Base-by-base conservation (phyloP, 1,284 basidiomycete genomes). In the Cutaneotrichosporon mucoides region DNA sequence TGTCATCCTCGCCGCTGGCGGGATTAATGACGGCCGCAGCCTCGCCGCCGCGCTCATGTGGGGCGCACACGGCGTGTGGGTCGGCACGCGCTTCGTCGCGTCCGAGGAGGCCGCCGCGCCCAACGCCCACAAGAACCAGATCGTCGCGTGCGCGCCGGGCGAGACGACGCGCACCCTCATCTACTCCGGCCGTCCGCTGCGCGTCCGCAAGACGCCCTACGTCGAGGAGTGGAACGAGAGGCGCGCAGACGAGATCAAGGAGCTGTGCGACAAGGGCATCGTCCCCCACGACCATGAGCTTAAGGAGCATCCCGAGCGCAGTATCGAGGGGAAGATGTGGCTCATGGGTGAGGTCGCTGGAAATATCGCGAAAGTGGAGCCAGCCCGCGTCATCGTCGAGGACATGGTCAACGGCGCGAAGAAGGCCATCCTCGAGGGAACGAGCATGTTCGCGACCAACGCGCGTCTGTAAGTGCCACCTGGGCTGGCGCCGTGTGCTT, bases 81-180 rank as follows among this genome's bases (percentile, higher is more conserved):
- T 92, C 53, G 92, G 92, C 42, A 91, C 89, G 3, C 84, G 92
- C 44, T 96, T 96, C 71, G 90, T 96, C 33, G 92, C 92, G 15
- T 61, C 57, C n/a, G 57, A 44, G 9, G 62, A 64, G 76, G 90
- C 91, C 38, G 83, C 82, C 40, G 92, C 92, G 5, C 87, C 89
- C 2, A 86, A 88, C 73, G 82, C 82, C 62, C 92, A 94, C 80
- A 93, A 94, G 79, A 86, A 92, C 12, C 84, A 66, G 70, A 75
- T 79, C 53, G 53, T 78, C 9, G 60, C 63, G 4, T 75, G 77
- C 5, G 69, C 66, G 37, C 73, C 69, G 41, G 75, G 72, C 35
- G 75, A 76, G 49, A 68, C 73, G 59, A 89, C 90, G 71, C 85
- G 85, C 5, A 92, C 92, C 2, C 72, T 92, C 47, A 93, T 94